Percentiles rank a stretch among this genome's conserved stretches.
These are phyloP conservation scores for Aspergillus campestris DNA, from an alignment of 495 filamentous ascomycete genomes.

Conservation along the genomic window DNA sequence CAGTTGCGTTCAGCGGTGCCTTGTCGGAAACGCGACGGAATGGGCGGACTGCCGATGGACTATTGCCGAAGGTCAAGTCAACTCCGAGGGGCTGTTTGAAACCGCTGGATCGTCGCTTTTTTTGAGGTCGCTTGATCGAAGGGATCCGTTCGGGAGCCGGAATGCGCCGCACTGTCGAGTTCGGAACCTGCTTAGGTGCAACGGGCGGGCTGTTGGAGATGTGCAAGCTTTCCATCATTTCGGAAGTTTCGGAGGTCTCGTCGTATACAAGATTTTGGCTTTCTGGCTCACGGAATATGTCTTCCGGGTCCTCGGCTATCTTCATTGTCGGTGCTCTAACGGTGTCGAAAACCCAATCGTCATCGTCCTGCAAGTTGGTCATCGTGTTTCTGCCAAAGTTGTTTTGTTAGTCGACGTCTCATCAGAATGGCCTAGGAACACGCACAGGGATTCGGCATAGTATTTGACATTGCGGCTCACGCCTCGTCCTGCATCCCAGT, in stretches of 20 bases:
- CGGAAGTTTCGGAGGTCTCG: constrained; percentile 29
- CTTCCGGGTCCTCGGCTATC: constrained; percentile 30
- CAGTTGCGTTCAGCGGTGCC: constrained; percentile 24
- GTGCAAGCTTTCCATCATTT: constrained; percentile 33
- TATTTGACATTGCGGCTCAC: constrained; percentile 58
- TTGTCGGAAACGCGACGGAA: constrained; percentile 81
- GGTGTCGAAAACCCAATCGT: constrained; percentile 98
- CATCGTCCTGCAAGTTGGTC: constrained; percentile 53
- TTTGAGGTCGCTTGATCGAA: constrained; percentile 34
- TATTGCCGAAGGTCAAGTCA: constrained; percentile 85
- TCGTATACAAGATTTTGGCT: constrained; percentile 28
- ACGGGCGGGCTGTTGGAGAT: constrained; percentile 25
- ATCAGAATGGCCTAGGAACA: constrained; percentile 7
- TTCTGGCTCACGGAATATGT: constrained; percentile 25
- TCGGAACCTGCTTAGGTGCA: constrained; percentile 32
- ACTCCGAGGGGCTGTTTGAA: constrained; percentile 72
- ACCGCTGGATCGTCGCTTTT: constrained; percentile 43
- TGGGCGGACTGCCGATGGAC: constrained; percentile 76
- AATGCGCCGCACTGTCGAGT: constrained; percentile 45
- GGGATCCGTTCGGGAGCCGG: constrained; percentile 40
- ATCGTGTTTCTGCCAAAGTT: constrained; percentile 43
- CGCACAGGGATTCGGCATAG: constrained; percentile 81
- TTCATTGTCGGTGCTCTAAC: constrained; percentile 57
- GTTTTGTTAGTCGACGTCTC: constrained; percentile 10
- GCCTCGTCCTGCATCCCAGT: constrained; percentile 60